A percentile compares a stretch with the other conserved stretches of the same genome.
Evolutionary conservation across 129 eudicot species (phyloP).

Genomic region (Pittosporum tobira): DNA sequence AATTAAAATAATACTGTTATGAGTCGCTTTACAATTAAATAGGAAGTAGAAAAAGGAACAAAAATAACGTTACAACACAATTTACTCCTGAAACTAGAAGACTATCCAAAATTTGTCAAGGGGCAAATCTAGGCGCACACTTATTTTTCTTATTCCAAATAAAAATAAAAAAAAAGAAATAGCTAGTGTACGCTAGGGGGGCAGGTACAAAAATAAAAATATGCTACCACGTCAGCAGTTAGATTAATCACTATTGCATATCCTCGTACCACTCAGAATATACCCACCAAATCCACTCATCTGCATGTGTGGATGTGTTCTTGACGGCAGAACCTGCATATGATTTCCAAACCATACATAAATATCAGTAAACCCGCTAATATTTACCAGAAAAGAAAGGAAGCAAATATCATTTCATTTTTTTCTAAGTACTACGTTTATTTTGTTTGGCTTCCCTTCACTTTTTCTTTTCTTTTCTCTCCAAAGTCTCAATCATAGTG

Average conservation of each 20-base stretch:
- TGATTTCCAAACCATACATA: background rate
- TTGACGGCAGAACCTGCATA: conserved; percentile 85
- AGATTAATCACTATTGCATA: conserved; percentile 23
- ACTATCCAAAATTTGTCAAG: background rate
- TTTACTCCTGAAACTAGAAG: background rate
- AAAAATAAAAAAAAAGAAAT: background rate
- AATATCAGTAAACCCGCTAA: too few species aligned
- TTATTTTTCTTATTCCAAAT: background rate
- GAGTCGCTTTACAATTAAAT: too few species aligned
- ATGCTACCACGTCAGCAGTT: conserved; percentile 14
- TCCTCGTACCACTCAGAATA: conserved; percentile 67
- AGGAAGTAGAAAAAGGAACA: background rate
- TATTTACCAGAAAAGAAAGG: too few species aligned
- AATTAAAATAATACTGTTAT: too few species aligned
- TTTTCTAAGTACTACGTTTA: too few species aligned
- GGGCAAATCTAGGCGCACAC: background rate
- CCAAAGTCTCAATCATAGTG: too few species aligned
- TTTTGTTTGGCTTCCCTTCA: too few species aligned
- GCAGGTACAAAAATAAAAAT: background rate
- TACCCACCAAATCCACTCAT: conserved; percentile 91
- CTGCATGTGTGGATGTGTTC: conserved; percentile 98
- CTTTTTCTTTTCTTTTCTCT: too few species aligned
- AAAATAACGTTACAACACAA: background rate
- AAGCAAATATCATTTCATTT: too few species aligned
- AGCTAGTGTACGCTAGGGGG: background rate